Base-by-base conservation (phyloP, 352 stramenopile species). In the Aphanomyces stellatus region DNA sequence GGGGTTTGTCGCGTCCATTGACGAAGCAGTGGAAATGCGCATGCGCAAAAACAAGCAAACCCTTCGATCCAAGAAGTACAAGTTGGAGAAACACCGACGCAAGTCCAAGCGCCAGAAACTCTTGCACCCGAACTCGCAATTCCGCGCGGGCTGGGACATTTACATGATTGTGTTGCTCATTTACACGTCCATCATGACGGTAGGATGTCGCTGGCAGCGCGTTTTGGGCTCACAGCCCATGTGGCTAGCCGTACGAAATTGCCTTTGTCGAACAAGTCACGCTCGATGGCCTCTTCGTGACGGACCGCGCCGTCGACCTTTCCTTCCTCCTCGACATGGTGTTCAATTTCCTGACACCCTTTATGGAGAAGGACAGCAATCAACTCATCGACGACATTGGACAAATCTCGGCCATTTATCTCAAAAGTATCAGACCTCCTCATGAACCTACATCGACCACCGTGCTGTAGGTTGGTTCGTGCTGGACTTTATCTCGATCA, bases 281-380 rank as follows among this genome's bases (percentile, higher is more conserved):
- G 7, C 15, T 65, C 10, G 30, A 65, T 19, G n/a, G 25, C 25
- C 48, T 70, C 37, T 70, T 70, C 59, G 31, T 70, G 6, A 13
- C 69, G 4, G 61, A 70, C n/a, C 49, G 64, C 25, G 35, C 53
- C 28, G 55, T 70, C 25, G 64, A 70, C 19, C 2, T 62, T 1
- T 57, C 61, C 7, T 70, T 70, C 24, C 30, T 70, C 2, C 31
- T 69, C 11, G 64, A 70, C 59, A 57, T 70, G 46, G 35, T 69
- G 13, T 66, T 62, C 35, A 61, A 70, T n/a, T 70, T 70, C 22
- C 56, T 70, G 53, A 70, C 62, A 3, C 49, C 49, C 7, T 62
- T 42, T 41, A 22, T 57, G 17, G 61, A 70, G 8, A 64, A 65
- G 37, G 61, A 70, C 10, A 66, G 22, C 35, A 65, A 65, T 30